Evolutionary conservation across 1,284 basidiomycete genomes (phyloP).

Genomic region (Chiua sp.): DNA sequence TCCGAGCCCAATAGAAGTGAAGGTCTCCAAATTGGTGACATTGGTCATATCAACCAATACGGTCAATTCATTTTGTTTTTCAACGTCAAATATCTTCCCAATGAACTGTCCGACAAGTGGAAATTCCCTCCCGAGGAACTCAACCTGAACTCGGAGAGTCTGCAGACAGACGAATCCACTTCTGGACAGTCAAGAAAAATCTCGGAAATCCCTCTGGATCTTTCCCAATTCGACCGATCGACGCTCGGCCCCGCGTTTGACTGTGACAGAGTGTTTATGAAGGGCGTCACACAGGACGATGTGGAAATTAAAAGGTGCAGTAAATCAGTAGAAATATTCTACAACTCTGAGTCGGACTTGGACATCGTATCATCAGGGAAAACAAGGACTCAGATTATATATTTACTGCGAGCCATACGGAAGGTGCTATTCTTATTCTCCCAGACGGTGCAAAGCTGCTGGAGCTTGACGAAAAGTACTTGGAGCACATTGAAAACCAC

Average conservation of each 20-base stretch:
- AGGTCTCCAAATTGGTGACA: conserved; percentile 13
- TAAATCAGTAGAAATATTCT: no score
- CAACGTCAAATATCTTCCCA: conserved; percentile 1
- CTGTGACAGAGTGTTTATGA: neutral
- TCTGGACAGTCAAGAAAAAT: neutral
- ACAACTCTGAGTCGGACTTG: no score
- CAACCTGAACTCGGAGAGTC: neutral
- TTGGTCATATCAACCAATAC: conserved; percentile 1
- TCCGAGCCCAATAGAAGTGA: neutral
- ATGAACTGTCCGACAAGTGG: no score
- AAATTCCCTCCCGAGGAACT: no score
- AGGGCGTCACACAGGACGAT: no score
- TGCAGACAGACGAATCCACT: no score
- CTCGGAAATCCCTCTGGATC: neutral
- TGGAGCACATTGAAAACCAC: no score
- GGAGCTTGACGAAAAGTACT: no score
- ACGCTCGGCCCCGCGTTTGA: neutral
- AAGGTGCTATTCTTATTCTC: conserved; percentile 15
- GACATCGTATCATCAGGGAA: no score
- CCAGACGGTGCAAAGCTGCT: conserved; percentile 4
- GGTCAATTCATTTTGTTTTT: conserved; percentile 8
- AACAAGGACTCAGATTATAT: neutral
- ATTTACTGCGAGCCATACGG: neutral
- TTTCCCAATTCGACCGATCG: no score
- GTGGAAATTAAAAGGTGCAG: neutral